These are phyloP conservation scores for Volvariella surrecta DNA, from an alignment of 1,284 basidiomycete species.

Conservation along the genomic window DNA sequence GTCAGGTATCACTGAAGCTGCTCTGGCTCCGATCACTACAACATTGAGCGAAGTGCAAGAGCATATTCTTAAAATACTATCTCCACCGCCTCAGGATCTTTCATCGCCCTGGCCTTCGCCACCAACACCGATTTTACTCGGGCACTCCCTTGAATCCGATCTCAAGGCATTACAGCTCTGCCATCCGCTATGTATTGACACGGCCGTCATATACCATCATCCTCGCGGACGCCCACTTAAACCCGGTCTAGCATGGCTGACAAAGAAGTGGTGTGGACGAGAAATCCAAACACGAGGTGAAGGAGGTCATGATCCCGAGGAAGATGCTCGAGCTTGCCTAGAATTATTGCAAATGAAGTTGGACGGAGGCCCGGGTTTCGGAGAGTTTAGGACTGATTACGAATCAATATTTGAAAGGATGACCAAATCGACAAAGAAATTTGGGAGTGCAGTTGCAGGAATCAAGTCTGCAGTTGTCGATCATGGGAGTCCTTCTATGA, in stretches of 20 bases:
- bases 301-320: slow-evolving; percentile 85
- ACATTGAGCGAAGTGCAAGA: slow-evolving; percentile 72
- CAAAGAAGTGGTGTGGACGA: slow-evolving; percentile 80
- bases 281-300: slow-evolving; percentile 77
- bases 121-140: slow-evolving; percentile 79
- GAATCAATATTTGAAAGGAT: slow-evolving; percentile 86
- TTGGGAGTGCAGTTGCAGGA: slow-evolving; percentile 25
- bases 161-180: slow-evolving; percentile 76
- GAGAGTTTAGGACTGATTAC: slow-evolving; percentile 75
- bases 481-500: slow-evolving; percentile 71
- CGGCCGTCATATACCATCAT: slow-evolving; percentile 82
- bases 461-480: slow-evolving; percentile 72
- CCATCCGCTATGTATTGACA: slow-evolving; percentile 84
- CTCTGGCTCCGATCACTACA: slow-evolving; percentile 60
- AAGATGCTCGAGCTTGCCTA: slow-evolving; percentile 82
- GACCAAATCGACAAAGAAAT: slow-evolving; percentile 37
- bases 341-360: slow-evolving; percentile 80
- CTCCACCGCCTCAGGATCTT: slow-evolving; percentile 35
- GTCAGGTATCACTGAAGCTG: slow-evolving; percentile 83
- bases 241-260: slow-evolving; percentile 87
- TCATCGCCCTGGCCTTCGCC: slow-evolving; percentile 16
- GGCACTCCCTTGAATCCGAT: slow-evolving; percentile 91
- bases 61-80: slow-evolving; percentile 48
- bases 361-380: slow-evolving; percentile 72
- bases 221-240: slow-evolving; percentile 86